Conservation (phyloP, 2,329 filamentous ascomycete species). For the Pestalotiopsis fici region DNA sequence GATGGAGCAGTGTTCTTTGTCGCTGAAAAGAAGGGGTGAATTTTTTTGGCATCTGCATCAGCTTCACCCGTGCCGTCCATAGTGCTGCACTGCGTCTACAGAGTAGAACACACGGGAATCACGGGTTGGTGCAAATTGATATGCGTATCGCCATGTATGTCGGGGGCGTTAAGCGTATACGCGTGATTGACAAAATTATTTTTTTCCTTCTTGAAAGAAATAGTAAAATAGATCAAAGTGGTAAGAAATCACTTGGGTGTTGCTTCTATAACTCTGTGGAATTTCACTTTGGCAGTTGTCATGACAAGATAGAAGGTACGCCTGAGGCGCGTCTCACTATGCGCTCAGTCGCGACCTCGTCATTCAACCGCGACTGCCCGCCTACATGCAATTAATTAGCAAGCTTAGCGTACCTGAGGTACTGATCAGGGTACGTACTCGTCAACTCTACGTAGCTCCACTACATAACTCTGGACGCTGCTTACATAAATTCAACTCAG, state of each 20-base stretch:
- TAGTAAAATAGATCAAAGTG: too few relatives aligned
- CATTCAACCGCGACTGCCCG: conserved; percentile 4
- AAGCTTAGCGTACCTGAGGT: not conserved
- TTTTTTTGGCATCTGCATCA: conserved; percentile 37
- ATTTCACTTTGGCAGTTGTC: not conserved
- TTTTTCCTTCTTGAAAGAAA: too few relatives aligned
- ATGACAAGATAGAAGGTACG: not conserved
- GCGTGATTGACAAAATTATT: too few relatives aligned
- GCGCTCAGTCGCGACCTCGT: not conserved
- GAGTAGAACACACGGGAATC: not conserved
- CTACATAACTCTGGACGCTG: too few relatives aligned
- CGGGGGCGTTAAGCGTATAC: not conserved
- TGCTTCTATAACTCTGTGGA: not conserved
- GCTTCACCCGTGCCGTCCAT: conserved; percentile 43
- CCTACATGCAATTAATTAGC: not conserved
- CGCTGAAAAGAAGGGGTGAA: conserved; percentile 57
- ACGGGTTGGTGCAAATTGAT: not conserved
- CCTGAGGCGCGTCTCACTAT: not conserved
- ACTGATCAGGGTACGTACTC: not conserved
- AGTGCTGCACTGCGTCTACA: conserved; percentile 26
- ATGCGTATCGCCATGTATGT: not conserved
- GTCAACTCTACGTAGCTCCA: too few relatives aligned
- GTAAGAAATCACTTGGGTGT: too few relatives aligned
- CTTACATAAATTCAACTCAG: not conserved
- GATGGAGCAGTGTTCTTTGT: conserved; percentile 22